Evolutionary conservation across 2,329 filamentous ascomycete species (phyloP), one percentile per base, ranked within the genome.

Genomic region (Coniochaeta ligniaria): DNA sequence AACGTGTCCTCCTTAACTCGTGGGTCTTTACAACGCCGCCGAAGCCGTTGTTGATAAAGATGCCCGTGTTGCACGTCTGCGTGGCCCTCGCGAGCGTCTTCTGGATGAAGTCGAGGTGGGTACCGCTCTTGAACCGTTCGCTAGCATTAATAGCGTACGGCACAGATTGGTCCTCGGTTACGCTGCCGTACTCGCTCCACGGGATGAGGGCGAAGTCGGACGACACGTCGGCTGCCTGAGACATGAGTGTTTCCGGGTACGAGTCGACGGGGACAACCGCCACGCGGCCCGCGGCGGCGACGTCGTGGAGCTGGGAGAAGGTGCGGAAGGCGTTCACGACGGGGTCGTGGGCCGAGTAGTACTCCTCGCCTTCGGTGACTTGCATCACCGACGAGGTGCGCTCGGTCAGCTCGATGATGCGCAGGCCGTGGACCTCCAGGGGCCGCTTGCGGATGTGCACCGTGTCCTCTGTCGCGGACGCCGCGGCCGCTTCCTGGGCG

Each of bases 381-480:
- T 91, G 89, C 94, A 98, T 98, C 67, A 97, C 94, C 20, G 92
- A 93, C 0, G 94, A 97, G 47, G 91, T 90, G 81, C 94, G 92
- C 67, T 97, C 93, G 0, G 91, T 96, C 14, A 98, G 83, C 70
- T 96, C 56, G 56, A 45, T 45, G 26, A 58, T 60, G 24, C 67
- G 67, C 36, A 70, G 76, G 35, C 92, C 94, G 67, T 96, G 91
- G 0, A 92, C 88, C 68, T 90, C 83, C 1, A 94, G 80, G 1
- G 84, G 82, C 58, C 75, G 78, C 26, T 67, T 70, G 59, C 56
- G 56, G 28, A 68, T 66, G 38, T 63, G 63, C 41, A 58, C 63
- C 59, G 60, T 38, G 57, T 61, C 35, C 14, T 20, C 33, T 22
- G 28, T 45, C 65, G 61, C 33, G 59, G 47, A 6, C 66, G 20